Evolutionary conservation across 306 rosid species (phyloP).

Genomic region (Clitoria ternatea): DNA sequence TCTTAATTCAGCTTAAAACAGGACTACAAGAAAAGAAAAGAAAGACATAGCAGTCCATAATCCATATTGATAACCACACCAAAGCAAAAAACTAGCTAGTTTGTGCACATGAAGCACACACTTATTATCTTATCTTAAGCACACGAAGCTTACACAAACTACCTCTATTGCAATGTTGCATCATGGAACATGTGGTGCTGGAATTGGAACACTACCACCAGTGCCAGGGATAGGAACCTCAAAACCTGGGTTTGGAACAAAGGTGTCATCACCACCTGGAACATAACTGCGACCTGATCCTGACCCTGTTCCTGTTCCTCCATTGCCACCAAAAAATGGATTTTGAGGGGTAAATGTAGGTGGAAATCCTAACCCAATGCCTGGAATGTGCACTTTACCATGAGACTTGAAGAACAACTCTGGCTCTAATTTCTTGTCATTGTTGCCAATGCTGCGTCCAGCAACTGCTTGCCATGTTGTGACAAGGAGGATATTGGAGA

Average conservation of each 20-base stretch:
- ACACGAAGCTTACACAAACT: background rate
- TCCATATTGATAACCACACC: background rate
- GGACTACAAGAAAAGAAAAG: background rate
- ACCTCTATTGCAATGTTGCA: background rate
- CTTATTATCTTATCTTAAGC: conserved; percentile 6
- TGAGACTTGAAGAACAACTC: conserved; percentile 36
- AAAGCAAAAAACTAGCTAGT: background rate
- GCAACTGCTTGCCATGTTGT: conserved; percentile 33
- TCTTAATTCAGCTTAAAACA: conserved; percentile 4
- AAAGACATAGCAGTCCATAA: background rate
- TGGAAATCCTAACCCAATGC: conserved; percentile 50
- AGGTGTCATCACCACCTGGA: conserved; percentile 76
- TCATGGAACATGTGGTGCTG: conserved; percentile 35
- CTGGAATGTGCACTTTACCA: conserved; percentile 47
- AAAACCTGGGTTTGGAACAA: conserved; percentile 62
- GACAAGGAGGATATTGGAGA: conserved; percentile 33
- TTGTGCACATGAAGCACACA: conserved; percentile 25
- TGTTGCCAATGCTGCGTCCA: conserved; percentile 29
- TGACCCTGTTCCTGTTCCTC: background rate
- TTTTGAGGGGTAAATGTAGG: conserved; percentile 20
- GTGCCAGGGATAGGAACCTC: conserved; percentile 64
- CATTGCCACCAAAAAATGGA: conserved; percentile 30
- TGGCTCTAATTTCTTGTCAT: conserved; percentile 57
- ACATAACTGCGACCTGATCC: conserved; percentile 32
- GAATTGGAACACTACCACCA: conserved; percentile 38